Evolutionary conservation across 176 grass and related monocot genomes (phyloP), one percentile per base, ranked within the genome.

Genomic region (Saccharum spontaneum): DNA sequence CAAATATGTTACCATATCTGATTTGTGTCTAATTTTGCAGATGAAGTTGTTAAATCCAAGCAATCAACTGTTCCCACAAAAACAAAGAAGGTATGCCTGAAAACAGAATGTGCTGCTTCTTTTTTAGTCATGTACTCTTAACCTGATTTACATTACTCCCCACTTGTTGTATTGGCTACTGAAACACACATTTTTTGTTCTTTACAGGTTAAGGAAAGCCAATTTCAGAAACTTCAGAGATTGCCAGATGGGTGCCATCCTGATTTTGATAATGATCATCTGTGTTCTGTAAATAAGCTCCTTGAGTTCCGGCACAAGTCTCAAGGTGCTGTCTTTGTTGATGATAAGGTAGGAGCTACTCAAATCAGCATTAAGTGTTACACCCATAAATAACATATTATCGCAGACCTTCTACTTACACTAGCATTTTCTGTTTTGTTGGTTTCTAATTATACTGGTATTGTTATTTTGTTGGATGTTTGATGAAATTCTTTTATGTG

Each of bases 291-390:
- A 71, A 95, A 98, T 86, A 81, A 77, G 62, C 78, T 98, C 30
- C 92, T 87, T 38, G 84, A 93, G 68, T 98, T 91, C 78, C 91
- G 95, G 92, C 76, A 85, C 85, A 91, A 91, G 39, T 94, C 89
- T 24, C 83, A 75, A 41, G 88, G 94, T 85, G 85, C 92, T 76
- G 55, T 90, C 20, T 77, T 98, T 55, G 49, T 98, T 83, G 92
- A 98, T 82, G 90, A 91, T 31, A 88, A 96, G 94, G 94, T 97
- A 82, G 5, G 63, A 74, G 78, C 30, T 65, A 34, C 43, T 9
- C 52, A 41, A 72, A 6, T 65, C 40, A 77, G 41, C 54, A 81
- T 80, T 81, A 10, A 61, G 7, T 68, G 7, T 40, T 73, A 14
- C 20, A 72, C 16, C 45, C 40, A 79, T 49, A 67, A 81, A 23